Evolutionary conservation across 2,329 filamentous ascomycete species (phyloP), one percentile per base, ranked within the genome.

Genomic region (Beauveria rudraprayagi): DNA sequence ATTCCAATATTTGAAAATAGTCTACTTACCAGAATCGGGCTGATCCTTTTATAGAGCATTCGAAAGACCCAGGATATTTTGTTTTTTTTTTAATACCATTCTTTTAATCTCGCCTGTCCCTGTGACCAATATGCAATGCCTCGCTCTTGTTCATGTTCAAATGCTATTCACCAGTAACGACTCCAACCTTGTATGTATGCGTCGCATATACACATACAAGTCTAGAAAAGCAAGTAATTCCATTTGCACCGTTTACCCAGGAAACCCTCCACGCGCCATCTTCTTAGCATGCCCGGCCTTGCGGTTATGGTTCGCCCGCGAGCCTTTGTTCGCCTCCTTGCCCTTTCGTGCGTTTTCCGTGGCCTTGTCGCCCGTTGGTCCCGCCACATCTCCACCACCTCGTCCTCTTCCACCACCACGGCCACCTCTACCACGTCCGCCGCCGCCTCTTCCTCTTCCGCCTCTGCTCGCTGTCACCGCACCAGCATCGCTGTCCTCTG

Each of bases 221-320:
- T 40, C n/a, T 14, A 37, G 24, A 11, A 50, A 51, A 8, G 37
- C 19, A 34, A 14, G 4, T 8, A 26, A 52, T 28, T n/a, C 34
- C 17, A 14, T 17, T 22, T 43, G 22, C 40, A n/a, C 17, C 48
- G 17, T 28, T 50, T 41, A 61, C 3, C 51, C 58, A 3, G 72
- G 66, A 48, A 77, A 72, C 1, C 75, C 75, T 19, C 75, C 76
- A 28, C 84, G 78, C 16, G 82, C 82, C 83, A 88, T 86, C 75
- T 89, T 89, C 69, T 74, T 84, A 14, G 85, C 84, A 41, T 83
- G 77, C 63, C 82, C 82, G 70, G 95, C 89, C 55, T 91, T 83
- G 28, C 92, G 84, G 72, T 91, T 94, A 71, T 96, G 92, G 70
- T 96, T 96, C 37, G 91, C 92, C 63, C 88, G 80, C 24, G 88